Percentiles rank a stretch among this genome's conserved stretches.
Evolutionary conservation across 192 early-diverging fungal genomes (phyloP).

Genomic region (Geranomyces michiganensis): DNA sequence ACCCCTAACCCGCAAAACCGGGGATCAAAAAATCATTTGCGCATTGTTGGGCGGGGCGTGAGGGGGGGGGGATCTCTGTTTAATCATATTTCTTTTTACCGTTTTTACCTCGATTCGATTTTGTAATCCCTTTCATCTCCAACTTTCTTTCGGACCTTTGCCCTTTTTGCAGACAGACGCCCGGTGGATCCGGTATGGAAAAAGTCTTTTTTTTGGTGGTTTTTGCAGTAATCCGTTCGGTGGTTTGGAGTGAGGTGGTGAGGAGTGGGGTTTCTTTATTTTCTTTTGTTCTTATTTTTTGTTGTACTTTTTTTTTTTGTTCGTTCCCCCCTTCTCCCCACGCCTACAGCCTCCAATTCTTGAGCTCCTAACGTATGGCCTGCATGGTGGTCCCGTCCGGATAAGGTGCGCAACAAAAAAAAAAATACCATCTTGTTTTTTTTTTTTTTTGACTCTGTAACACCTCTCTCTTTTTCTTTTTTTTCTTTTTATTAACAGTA

Average conservation of each 20-base stretch:
- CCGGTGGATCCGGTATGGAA: conserved; percentile 30
- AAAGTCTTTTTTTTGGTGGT: too few relatives aligned
- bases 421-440: background rate
- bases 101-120: too few relatives aligned
- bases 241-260: background rate
- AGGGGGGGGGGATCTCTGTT: too few relatives aligned
- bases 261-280: background rate
- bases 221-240: too few relatives aligned
- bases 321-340: too few relatives aligned
- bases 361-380: background rate
- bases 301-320: too few relatives aligned
- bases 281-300: background rate
- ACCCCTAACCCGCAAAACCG: background rate
- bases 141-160: background rate
- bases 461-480: background rate
- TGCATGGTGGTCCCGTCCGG: background rate
- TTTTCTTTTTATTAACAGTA: conserved; percentile 3
- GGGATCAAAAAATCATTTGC: background rate
- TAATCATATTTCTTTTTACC: too few relatives aligned
- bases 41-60: too few relatives aligned
- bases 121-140: background rate
- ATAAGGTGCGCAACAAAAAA: background rate
- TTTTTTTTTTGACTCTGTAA: background rate
- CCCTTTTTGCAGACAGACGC: conserved; percentile 12
- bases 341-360: conserved; percentile 21